A percentile compares a stretch with the other conserved stretches of the same genome.
Evolutionary conservation across 306 rosid species (phyloP).

Genomic region (Rosa lucieae): DNA sequence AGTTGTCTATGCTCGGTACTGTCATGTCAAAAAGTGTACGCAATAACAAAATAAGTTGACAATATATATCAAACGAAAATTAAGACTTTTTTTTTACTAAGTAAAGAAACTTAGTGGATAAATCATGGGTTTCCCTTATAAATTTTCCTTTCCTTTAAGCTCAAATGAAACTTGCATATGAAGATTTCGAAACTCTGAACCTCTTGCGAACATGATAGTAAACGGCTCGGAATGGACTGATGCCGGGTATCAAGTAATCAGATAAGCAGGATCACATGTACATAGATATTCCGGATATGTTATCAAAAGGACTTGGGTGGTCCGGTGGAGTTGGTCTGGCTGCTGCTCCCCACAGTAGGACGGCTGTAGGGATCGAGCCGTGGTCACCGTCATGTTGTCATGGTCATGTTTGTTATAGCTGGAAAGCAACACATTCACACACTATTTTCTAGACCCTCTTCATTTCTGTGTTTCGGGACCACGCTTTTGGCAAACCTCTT

Average conservation of each 20-base stretch:
- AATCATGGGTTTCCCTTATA: not conserved
- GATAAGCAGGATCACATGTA: not conserved
- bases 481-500: not conserved
- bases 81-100: too few species aligned
- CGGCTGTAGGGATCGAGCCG: not conserved
- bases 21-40: not conserved
- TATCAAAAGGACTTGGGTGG: not conserved
- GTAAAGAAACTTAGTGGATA: too few species aligned
- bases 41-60: not conserved
- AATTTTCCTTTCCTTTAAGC: too few species aligned
- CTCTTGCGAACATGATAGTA: not conserved
- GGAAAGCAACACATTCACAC: not conserved
- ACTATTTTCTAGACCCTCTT: not conserved
- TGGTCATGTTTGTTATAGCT: not conserved
- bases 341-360: not conserved
- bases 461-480: slow-evolving; percentile 10
- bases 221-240: not conserved
- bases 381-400: not conserved
- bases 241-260: not conserved
- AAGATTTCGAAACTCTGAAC: not conserved
- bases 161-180: too few species aligned
- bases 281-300: not conserved
- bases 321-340: not conserved
- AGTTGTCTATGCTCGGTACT: not conserved
- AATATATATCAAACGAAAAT: not conserved